These are phyloP conservation scores for Podaxis sp. DNA, from an alignment of 768 basidiomycete species.

Conservation along the genomic window DNA sequence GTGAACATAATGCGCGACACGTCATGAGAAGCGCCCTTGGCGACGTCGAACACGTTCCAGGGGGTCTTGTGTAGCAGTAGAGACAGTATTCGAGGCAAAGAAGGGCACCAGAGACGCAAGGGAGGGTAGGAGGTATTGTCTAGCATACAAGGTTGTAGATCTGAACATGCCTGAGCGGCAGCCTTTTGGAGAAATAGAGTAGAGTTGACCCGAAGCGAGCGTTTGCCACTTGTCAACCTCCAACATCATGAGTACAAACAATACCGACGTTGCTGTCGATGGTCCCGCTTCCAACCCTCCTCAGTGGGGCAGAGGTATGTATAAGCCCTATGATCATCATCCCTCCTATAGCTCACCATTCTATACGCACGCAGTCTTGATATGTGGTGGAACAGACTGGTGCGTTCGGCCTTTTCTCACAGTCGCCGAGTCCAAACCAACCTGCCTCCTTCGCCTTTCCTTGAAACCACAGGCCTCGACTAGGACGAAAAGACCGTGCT, in stretches of 20 bases:
- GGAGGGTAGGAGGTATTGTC: background rate
- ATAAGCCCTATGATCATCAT: slow-evolving; percentile 15
- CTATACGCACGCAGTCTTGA: slow-evolving; percentile 53
- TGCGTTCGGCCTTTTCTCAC: slow-evolving; percentile 43
- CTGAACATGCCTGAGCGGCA: slow-evolving; percentile 4
- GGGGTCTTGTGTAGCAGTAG: background rate
- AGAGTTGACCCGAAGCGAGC: slow-evolving; percentile 17
- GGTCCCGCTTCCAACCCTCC: slow-evolving; percentile 25
- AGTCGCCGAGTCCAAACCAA: slow-evolving; percentile 23
- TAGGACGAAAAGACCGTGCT: slow-evolving; percentile 73
- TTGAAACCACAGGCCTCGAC: slow-evolving; percentile 55
- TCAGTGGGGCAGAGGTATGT: slow-evolving; percentile 46
- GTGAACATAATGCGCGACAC: background rate
- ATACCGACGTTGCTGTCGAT: slow-evolving; percentile 9
- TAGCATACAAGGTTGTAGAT: slow-evolving; percentile 11
- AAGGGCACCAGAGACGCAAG: background rate
- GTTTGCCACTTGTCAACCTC: slow-evolving; percentile 17
- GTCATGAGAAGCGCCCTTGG: slow-evolving; percentile 5
- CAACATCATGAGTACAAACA: slow-evolving; percentile 17
- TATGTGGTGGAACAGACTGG: slow-evolving; percentile 90
- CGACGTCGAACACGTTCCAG: background rate
- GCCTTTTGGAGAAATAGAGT: slow-evolving; percentile 17
- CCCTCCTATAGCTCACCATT: slow-evolving; percentile 21
- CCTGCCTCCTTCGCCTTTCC: slow-evolving; percentile 18
- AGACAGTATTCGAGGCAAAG: background rate